Evolutionary conservation across 164 flowering plant genomes (phyloP), one percentile per base, ranked within the genome.

Genomic region (Vitis rupestris): DNA sequence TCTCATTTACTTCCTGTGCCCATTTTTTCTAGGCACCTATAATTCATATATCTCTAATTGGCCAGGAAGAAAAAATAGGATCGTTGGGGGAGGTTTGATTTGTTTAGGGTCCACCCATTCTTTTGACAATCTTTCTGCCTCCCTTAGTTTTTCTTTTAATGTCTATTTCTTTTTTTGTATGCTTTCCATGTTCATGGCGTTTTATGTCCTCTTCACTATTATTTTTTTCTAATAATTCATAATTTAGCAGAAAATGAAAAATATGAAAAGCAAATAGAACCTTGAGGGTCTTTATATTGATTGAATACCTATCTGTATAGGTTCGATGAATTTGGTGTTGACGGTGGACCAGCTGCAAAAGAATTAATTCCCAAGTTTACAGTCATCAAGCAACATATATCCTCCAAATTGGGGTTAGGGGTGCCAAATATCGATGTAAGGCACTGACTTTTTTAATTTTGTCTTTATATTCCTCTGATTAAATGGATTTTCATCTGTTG

Each of bases 381-480:
- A 13, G 52, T 57, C 59, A 59, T 75, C 19, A 65, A 44, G 63
- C 76, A 78, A 51, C 90, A 83, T 81, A 31, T 92, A 10, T 74
- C 88, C 13, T 57, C 86, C 29, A 70, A 75, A 15, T 63, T 82
- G 48, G 92, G 90, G 19, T 53, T 90, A 1, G 72, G 65, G 27
- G 55, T 89, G 14, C 98, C 97, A 23, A 70, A 85, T 30, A 59
- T 92, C 53, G 94, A 94, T 63, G 98, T 94, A 70, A 78, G 86
- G 30, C 53, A 14, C 12, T n/a, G 51, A 9, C 10, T 5, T 8
- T 13, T 54, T 3, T 51, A 6, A 13, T 68, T 68, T 67, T 59
- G 7, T 4, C 2, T 44, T 50, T 51, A n/a, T 63, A 15, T 59
- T 44, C 19, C 63, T 57, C 15, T 55, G 27, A 29, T 48, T 19